These are phyloP conservation scores for Trametes versicolor DNA, from an alignment of 1,284 basidiomycete species.

Conservation along the genomic window DNA sequence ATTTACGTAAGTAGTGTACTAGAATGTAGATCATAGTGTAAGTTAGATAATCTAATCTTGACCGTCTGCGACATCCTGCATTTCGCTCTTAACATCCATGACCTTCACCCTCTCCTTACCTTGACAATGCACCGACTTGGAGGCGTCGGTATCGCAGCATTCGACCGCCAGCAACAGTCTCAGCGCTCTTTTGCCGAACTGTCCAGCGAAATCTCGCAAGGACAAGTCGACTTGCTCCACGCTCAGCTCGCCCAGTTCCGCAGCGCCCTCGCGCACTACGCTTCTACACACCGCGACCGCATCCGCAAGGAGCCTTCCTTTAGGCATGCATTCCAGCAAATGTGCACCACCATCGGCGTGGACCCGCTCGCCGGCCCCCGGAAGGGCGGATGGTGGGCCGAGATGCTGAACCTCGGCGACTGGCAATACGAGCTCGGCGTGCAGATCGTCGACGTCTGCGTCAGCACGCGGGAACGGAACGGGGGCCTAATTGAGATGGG, in stretches of 20 bases:
- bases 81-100: slow-evolving; percentile 2
- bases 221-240: slow-evolving; percentile 83
- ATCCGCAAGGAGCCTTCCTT: slow-evolving; percentile 91
- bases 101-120: background rate
- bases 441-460: slow-evolving; percentile 97
- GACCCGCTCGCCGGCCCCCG: slow-evolving; percentile 91
- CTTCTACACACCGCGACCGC: slow-evolving; percentile 83
- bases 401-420: slow-evolving; percentile 88
- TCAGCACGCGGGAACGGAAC: slow-evolving; percentile 88
- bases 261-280: slow-evolving; percentile 83
- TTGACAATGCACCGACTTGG: slow-evolving; percentile 70
- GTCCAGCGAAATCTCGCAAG: slow-evolving; percentile 79
- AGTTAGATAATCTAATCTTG: background rate
- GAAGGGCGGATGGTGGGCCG: slow-evolving; percentile 91
- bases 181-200: slow-evolving; percentile 84
- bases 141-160: slow-evolving; percentile 79
- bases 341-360: slow-evolving; percentile 95
- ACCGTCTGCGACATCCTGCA: background rate
- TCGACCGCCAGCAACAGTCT: slow-evolving; percentile 78
- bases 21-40: no score
- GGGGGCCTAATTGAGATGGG: slow-evolving; percentile 93
- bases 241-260: slow-evolving; percentile 89
- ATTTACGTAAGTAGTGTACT: no score
- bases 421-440: slow-evolving; percentile 97
- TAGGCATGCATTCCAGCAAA: slow-evolving; percentile 93